A percentile compares a stretch with the other conserved stretches of the same genome.
Conservation (phyloP, 371 early-diverging fungal species). For the Enteropsectra breve region DNA sequence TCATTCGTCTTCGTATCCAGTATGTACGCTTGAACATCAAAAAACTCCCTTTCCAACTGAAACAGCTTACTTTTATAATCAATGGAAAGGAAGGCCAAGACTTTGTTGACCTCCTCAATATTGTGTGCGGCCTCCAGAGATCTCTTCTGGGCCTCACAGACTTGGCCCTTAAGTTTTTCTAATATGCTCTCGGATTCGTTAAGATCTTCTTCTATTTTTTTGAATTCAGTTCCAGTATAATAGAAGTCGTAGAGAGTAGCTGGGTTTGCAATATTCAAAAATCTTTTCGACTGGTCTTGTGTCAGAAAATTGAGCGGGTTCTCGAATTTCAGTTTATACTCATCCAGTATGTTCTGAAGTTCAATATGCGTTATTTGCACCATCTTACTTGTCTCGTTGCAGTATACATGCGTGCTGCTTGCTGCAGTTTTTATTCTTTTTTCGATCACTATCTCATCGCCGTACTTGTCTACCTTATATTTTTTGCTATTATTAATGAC, state of each 20-base stretch:
- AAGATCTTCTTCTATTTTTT: conserved; percentile 41
- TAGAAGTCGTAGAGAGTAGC: conserved; percentile 54
- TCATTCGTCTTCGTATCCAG: conserved; percentile 6
- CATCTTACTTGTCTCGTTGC: not conserved
- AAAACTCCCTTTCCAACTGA: conserved; percentile 49
- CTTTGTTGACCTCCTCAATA: conserved; percentile 18
- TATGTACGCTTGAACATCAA: conserved; percentile 22
- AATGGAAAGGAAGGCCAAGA: conserved; percentile 17
- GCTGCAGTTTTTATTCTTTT: conserved; percentile 38
- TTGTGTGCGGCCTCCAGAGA: conserved; percentile 15
- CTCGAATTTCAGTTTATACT: conserved; percentile 46
- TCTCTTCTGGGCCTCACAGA: conserved; percentile 32
- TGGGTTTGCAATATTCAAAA: conserved; percentile 47
- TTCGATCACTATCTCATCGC: conserved; percentile 46
- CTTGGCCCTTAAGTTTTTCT: conserved; percentile 29
- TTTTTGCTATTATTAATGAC: conserved; percentile 31
- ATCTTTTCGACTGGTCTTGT: conserved; percentile 59
- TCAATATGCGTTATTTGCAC: conserved; percentile 33
- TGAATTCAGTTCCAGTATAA: conserved; percentile 50
- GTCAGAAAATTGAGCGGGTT: conserved; percentile 60
- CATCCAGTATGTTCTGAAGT: conserved; percentile 48
- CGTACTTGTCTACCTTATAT: conserved; percentile 30
- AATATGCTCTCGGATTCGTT: conserved; percentile 45
- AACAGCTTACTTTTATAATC: conserved; percentile 28
- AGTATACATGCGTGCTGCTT: conserved; percentile 27